Evolutionary conservation across 2,329 filamentous ascomycete species (phyloP).

Genomic region (Fusarium virguliforme): DNA sequence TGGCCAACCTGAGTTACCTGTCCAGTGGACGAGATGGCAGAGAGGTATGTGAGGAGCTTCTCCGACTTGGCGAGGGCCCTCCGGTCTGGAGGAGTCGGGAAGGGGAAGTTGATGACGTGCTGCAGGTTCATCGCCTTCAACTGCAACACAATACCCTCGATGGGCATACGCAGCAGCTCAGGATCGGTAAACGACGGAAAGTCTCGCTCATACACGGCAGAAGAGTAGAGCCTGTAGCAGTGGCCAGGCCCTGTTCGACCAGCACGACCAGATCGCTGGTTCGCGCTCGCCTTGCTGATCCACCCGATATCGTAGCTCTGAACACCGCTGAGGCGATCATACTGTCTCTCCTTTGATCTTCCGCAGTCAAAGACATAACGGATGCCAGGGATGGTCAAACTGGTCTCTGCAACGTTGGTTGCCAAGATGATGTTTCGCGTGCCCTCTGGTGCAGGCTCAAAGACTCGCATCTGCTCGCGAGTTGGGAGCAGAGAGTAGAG

Average conservation of each 20-base stretch:
- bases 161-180: conserved; percentile 90
- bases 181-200: conserved; percentile 90
- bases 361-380: conserved; percentile 97
- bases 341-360: conserved; percentile 91
- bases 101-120: conserved; percentile 93
- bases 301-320: conserved; percentile 96
- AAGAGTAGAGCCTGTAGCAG: conserved; percentile 95
- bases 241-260: conserved; percentile 96
- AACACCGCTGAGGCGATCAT: conserved; percentile 89
- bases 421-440: conserved; percentile 90
- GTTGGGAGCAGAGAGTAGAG: conserved; percentile 94
- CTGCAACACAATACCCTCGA: conserved; percentile 93
- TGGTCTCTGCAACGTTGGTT: conserved; percentile 97
- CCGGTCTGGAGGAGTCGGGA: conserved; percentile 89
- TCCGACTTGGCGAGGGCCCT: conserved; percentile 86
- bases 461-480: conserved; percentile 91
- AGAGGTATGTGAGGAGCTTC: conserved; percentile 87
- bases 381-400: conserved; percentile 95
- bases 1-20: conserved; percentile 85
- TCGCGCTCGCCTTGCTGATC: conserved; percentile 97
- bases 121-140: conserved; percentile 96
- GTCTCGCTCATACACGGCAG: conserved; percentile 91
- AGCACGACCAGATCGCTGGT: conserved; percentile 92
- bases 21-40: conserved; percentile 80
- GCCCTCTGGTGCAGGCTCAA: conserved; percentile 86